Evolutionary conservation across 179 eudicot genomes (phyloP).

Genomic region (Silene noctiflora): DNA sequence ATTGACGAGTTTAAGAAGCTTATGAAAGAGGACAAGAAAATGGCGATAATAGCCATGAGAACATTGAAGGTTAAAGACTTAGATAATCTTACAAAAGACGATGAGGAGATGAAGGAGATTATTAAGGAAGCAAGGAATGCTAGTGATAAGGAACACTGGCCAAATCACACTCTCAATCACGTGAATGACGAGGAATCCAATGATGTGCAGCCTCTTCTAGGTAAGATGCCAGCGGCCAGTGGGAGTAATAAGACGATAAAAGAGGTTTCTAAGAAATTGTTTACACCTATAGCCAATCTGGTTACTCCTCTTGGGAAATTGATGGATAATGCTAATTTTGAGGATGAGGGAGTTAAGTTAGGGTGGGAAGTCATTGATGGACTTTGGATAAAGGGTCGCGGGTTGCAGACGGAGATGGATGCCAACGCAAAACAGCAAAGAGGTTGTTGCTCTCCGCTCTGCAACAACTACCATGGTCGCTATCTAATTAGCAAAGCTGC

Average conservation of each 20-base stretch:
- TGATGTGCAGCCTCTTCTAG: background rate
- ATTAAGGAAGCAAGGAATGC: background rate
- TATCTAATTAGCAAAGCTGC: background rate
- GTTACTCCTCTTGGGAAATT: background rate
- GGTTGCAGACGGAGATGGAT: background rate
- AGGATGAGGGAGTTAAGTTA: background rate
- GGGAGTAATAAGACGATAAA: background rate
- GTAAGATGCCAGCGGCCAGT: background rate
- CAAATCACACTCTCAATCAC: too few species aligned
- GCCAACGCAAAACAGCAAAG: background rate
- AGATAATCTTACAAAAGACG: background rate
- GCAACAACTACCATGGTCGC: background rate
- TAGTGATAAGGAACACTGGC: background rate
- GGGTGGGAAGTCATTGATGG: background rate
- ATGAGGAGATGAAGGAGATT: background rate
- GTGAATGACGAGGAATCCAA: background rate
- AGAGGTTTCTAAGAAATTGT: background rate
- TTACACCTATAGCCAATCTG: background rate
- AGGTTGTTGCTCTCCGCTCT: background rate
- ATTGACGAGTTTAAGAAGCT: too few species aligned
- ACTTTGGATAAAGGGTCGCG: background rate
- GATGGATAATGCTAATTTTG: conserved; percentile 9
- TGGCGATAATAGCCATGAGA: background rate
- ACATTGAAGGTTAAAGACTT: background rate
- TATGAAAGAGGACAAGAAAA: background rate